Base-by-base conservation (phyloP, 78 protist species). In the Cavenderia fasciculata region DNA sequence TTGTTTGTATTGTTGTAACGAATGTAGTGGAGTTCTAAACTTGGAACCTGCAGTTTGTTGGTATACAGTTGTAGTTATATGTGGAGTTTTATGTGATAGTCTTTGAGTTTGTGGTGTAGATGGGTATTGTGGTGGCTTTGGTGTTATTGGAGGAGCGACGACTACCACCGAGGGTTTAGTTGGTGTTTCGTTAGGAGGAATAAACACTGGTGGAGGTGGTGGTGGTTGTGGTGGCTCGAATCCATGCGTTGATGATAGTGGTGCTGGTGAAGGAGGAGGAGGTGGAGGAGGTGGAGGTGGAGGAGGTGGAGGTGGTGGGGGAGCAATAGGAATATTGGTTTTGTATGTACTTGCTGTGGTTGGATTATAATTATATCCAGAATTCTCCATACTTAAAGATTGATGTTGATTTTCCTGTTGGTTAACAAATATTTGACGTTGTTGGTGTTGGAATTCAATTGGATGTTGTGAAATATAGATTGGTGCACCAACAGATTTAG, bases 211-310 rank as follows among this genome's bases (percentile, higher is more conserved):
- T 4, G 72, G n/a, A 31, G 43, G 72, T 63, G 43, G 6, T 27
- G 8, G 36, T 34, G 23, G 21, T 33, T 12, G 27, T 49, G 54
- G 54, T 12, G 54, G 54, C 54, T 49, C 14, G 54, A 14, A 18
- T 14, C 12, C 54, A 49, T n/a, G n/a, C n/a, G n/a, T n/a, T n/a
- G n/a, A n/a, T 57, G 63, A 23, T 7, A 43, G 51, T 23, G 56
- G 12, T 8, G 46, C n/a, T 11, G 38, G 41, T 52, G 52, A 34
- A 7, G 84, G 82, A 31, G 41, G 18, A 14, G 65, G 82, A 12
- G 52, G 25, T n/a, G 61, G 29, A 72, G 40, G 75, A 5, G 1
- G 59, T 31, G 78, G 44, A 4, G 52, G 78, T 72, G 33, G 57
- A 47, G 59, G 49, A 3, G 59, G 65, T 56, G 66, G 66, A 29